phyloP scores from a whole-genome alignment of 805 yeast genomes.

The Debaryomyces hansenii region DNA sequence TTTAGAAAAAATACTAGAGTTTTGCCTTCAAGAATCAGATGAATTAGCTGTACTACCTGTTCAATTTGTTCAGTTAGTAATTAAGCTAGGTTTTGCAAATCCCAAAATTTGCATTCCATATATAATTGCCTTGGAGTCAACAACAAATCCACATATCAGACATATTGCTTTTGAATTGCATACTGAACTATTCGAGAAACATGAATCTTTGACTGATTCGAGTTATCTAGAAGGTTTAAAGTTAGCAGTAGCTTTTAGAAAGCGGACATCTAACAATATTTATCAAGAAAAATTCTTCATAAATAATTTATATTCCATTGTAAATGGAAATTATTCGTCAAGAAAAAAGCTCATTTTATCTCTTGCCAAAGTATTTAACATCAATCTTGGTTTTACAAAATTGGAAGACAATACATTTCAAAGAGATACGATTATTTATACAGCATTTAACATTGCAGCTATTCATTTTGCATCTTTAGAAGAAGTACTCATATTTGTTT shows the following conservation, averaged over 20 bases:
- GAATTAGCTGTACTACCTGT: constrained; percentile 52
- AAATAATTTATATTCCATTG: constrained; percentile 39
- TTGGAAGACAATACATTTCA: constrained; percentile 9
- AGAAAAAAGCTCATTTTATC: constrained; percentile 42
- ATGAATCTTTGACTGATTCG: constrained; percentile 70
- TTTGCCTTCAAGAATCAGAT: constrained; percentile 49
- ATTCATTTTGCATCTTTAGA: constrained; percentile 46
- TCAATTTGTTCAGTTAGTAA: constrained; percentile 53
- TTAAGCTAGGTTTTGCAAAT: constrained; percentile 68
- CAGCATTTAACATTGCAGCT: constrained; percentile 39
- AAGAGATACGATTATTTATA: constrained; percentile 21
- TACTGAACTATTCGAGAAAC: constrained; percentile 55
- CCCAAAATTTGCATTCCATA: constrained; percentile 72
- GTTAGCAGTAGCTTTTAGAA: constrained; percentile 49
- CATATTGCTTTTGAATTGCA: constrained; percentile 54
- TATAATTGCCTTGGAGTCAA: constrained; percentile 65
- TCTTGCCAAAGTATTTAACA: constrained; percentile 16
- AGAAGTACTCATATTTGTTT: constrained; percentile 48
- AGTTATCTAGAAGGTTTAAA: constrained; percentile 64
- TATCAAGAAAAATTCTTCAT: constrained; percentile 35
- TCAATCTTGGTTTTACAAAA: constrained; percentile 7
- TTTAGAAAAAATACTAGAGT: constrained; percentile 44
- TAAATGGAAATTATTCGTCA: constrained; percentile 37
- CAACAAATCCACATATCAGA: constrained; percentile 43
- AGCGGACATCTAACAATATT: constrained; percentile 20